Conservation (phyloP, 1,284 basidiomycete species). For the Ganoderma leucocontextum region DNA sequence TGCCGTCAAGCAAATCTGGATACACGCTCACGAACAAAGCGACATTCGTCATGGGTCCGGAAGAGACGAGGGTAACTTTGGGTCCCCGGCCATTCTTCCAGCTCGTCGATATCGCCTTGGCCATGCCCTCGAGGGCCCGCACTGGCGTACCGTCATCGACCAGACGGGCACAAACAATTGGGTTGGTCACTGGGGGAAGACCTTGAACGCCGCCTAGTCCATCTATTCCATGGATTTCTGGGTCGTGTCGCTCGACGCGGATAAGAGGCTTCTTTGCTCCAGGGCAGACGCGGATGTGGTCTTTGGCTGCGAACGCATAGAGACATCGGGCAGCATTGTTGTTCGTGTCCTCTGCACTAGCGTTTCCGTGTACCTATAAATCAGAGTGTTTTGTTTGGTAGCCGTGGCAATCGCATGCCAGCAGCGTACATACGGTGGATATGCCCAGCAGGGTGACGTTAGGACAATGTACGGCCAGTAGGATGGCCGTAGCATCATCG, state of each 20-base stretch:
- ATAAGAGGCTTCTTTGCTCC: constrained; percentile 75
- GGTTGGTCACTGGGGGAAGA: constrained; percentile 58
- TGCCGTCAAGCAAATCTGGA: constrained; percentile 71
- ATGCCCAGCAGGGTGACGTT: constrained; percentile 76
- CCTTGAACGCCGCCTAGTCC: constrained; percentile 85
- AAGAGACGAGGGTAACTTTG: constrained; percentile 74
- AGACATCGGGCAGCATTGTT: constrained; percentile 79
- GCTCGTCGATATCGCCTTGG: constrained; percentile 56
- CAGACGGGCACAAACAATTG: constrained; percentile 57
- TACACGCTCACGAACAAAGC: constrained; percentile 79
- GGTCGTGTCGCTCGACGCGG: constrained; percentile 46
- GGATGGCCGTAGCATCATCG: constrained; percentile 84
- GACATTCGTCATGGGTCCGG: constrained; percentile 87
- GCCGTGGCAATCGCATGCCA: background rate
- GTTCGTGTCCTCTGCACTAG: constrained; percentile 66
- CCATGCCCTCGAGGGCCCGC: constrained; percentile 74
- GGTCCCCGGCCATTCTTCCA: constrained; percentile 63
- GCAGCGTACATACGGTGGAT: constrained; percentile 75
- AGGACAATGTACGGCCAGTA: constrained; percentile 72
- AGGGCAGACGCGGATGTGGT: constrained; percentile 65
- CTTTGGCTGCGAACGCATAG: constrained; percentile 69
- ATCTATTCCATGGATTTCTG: constrained; percentile 82
- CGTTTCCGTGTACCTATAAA: constrained; percentile 81
- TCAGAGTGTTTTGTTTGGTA: constrained; percentile 5
- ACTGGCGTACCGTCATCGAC: constrained; percentile 49